phyloP scores from a whole-genome alignment of 2,329 filamentous ascomycete species.

The Dothideomycetes sp. region DNA sequence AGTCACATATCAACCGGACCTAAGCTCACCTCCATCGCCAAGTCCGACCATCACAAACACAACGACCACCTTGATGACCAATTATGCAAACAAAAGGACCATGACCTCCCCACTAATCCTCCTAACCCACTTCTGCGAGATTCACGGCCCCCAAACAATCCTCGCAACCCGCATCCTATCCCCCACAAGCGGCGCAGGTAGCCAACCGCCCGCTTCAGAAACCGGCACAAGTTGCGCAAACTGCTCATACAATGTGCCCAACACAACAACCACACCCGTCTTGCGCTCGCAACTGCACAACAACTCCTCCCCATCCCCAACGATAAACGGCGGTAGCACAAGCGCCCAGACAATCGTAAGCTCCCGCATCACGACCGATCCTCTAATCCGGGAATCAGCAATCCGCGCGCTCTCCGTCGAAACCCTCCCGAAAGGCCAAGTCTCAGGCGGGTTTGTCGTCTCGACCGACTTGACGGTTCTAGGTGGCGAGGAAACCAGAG shows the following conservation, averaged over 20 bases:
- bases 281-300: conserved; percentile 2
- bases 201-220: conserved; percentile 2
- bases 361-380: conserved; percentile 2
- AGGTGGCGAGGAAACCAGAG: conserved; percentile 3
- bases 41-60: no score
- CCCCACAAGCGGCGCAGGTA: conserved; percentile 1
- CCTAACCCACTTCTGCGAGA: conserved; percentile 9
- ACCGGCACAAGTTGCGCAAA: conserved; percentile 8
- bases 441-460: conserved; percentile 2
- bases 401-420: conserved; percentile 6
- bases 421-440: conserved; percentile 4
- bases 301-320: neutral
- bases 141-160: conserved; percentile 8
- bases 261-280: conserved; percentile 6
- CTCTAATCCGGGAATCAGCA: conserved; percentile 5
- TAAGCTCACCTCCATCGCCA: no score
- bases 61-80: neutral
- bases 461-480: conserved; percentile 3
- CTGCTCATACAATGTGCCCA: conserved; percentile 9
- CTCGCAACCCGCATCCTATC: conserved; percentile 4
- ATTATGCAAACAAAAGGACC: neutral
- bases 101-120: conserved; percentile 2
- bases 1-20: neutral
- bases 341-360: conserved; percentile 4
- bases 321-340: no score